Conservation (phyloP, 2,329 filamentous ascomycete species). For the Emydomyces testavorans region DNA sequence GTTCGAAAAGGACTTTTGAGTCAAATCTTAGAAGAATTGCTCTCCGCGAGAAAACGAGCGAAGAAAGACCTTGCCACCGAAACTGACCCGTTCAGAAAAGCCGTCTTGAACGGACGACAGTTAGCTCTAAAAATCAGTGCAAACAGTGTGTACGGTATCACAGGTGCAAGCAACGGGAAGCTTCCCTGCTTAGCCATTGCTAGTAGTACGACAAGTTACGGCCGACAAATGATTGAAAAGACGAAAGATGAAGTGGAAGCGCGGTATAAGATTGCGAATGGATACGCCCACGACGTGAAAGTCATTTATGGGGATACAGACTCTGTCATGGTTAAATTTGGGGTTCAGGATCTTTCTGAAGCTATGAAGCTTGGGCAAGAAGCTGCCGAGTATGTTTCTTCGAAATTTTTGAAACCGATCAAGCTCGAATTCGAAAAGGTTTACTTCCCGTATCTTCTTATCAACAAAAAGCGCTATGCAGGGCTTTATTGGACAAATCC, state of each 20-base stretch:
- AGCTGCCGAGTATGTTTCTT: slow-evolving; percentile 75
- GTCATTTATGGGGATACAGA: slow-evolving; percentile 99
- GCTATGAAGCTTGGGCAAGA: slow-evolving; percentile 95
- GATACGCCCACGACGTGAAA: slow-evolving; percentile 85
- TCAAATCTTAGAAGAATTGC: slow-evolving; percentile 88
- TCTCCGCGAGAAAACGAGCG: slow-evolving; percentile 84
- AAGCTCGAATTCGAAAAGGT: slow-evolving; percentile 99
- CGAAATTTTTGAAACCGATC: slow-evolving; percentile 91
- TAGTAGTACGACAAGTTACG: slow-evolving; percentile 92
- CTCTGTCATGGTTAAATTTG: slow-evolving; percentile 99
- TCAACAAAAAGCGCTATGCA: slow-evolving; percentile 99
- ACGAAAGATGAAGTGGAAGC: slow-evolving; percentile 92
- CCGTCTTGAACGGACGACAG: slow-evolving; percentile 93
- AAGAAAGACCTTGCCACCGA: slow-evolving; percentile 82
- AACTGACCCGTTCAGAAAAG: slow-evolving; percentile 94
- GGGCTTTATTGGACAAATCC: slow-evolving; percentile 96
- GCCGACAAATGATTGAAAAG: slow-evolving; percentile 97
- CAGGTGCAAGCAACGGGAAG: slow-evolving; percentile 90
- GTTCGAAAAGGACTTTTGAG: slow-evolving; percentile 83
- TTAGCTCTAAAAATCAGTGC: slow-evolving; percentile 91
- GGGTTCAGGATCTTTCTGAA: slow-evolving; percentile 70
- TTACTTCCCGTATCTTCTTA: slow-evolving; percentile 92
- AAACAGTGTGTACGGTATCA: slow-evolving; percentile 95
- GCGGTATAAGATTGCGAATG: slow-evolving; percentile 83
- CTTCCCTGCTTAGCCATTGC: slow-evolving; percentile 89